Base-by-base conservation (phyloP, 305 asterid genomes). In the Vinca major region DNA sequence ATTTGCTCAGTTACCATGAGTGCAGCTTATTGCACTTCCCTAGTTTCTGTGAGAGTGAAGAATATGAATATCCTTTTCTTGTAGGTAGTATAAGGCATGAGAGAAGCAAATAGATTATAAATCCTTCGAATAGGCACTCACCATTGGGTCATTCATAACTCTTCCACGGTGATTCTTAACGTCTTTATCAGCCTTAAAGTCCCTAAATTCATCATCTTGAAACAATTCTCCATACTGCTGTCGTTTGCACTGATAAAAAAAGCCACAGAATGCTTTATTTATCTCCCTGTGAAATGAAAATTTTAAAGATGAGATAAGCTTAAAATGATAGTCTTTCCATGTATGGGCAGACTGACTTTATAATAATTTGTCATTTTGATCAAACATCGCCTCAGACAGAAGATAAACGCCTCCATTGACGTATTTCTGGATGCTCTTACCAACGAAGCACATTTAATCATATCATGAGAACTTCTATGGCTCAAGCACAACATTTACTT, bases 211-310 rank as follows among this genome's bases (percentile, higher is more conserved):
- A 52, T 68, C 69, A 77, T 57, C 76, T 55, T 71, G 72, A 26
- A 73, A 78, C 73, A 71, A 55, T 55, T 71, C 64, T 44, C 62
- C 74, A 62, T 80, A 69, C 50, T 73, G 76, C 63, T 72, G 78
- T 73, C 20, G 19, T 61, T 79, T 81, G 20, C 53, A 62, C 62
- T 77, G 89, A 72, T 86, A 77, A 50, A 73, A 68, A 75, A 90
- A 92, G 63, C 98, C 98, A 80, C 89, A 83, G 53, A 87, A 85
- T 54, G 98, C 97, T 76, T 92, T 92, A 63, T 92, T 90, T 60
- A 81, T 79, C 80, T 92, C 98, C 70, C 98, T 81, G 76, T 40
- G 26, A 57, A 65, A 61, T 49, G 48, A 65, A 47, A 50, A 57
- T 39, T 39, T 44, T 47, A 26, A 49, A 13, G 44, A 8, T 13